Evolutionary conservation across 805 yeast genomes (phyloP).

Genomic region (Saturnispora sekii): DNA sequence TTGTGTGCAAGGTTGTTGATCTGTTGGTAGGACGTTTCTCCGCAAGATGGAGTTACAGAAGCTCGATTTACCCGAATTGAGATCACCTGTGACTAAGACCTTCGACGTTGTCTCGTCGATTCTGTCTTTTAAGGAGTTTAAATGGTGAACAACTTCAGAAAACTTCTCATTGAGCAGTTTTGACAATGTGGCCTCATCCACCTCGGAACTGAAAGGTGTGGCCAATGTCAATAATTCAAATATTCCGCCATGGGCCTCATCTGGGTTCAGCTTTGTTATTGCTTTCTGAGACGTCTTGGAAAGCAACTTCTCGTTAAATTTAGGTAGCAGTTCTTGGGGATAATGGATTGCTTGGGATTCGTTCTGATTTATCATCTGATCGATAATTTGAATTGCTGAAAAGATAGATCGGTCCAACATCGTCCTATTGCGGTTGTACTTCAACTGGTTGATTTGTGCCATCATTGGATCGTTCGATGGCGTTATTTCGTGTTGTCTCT

Average conservation of each 20-base stretch:
- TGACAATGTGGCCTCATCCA: conserved; percentile 63
- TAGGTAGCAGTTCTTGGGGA: conserved; percentile 32
- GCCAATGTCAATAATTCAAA: conserved; percentile 57
- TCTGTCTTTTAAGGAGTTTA: conserved; percentile 64
- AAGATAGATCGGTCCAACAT: conserved; percentile 54
- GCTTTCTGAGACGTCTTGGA: conserved; percentile 46
- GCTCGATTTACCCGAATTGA: conserved; percentile 93
- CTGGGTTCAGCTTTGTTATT: conserved; percentile 33
- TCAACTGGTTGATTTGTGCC: conserved; percentile 39
- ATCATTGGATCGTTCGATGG: neutral
- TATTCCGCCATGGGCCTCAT: neutral
- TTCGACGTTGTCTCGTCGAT: conserved; percentile 88
- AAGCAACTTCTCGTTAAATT: conserved; percentile 30
- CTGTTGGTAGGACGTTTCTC: conserved; percentile 78
- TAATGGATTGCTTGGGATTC: conserved; percentile 50
- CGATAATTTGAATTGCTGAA: conserved; percentile 40
- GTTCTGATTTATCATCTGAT: conserved; percentile 48
- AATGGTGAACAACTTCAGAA: conserved; percentile 53
- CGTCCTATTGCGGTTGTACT: conserved; percentile 63
- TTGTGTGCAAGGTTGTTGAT: conserved; percentile 95
- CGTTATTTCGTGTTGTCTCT: neutral
- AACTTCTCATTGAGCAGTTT: conserved; percentile 63
- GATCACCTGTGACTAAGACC: conserved; percentile 93
- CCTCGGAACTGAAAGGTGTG: conserved; percentile 40
- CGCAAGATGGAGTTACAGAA: conserved; percentile 85